Conservation (phyloP, 805 yeast genomes). For the Ogataea zsoltii region DNA sequence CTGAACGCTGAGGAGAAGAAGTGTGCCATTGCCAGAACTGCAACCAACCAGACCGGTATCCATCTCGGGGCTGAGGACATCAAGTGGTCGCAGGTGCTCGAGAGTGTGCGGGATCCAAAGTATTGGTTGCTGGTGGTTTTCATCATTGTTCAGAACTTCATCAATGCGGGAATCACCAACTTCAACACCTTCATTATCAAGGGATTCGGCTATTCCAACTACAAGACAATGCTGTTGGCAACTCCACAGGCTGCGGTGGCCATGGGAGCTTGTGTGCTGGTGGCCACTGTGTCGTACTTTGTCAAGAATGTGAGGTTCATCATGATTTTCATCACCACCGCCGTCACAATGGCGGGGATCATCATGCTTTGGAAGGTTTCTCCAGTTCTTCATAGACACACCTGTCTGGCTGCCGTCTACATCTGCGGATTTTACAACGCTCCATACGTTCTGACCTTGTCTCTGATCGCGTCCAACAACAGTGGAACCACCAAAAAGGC, state of each 20-base stretch:
- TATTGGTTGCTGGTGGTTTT: conserved; percentile 33
- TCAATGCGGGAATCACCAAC: conserved; percentile 58
- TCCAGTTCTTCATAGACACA: conserved; percentile 19
- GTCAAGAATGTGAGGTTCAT: conserved; percentile 25
- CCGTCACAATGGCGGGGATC: conserved; percentile 34
- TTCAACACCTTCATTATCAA: conserved; percentile 47
- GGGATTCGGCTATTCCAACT: conserved; percentile 37
- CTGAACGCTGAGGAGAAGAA: conserved; percentile 40
- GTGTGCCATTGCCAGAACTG: conserved; percentile 32
- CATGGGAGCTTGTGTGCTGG: conserved; percentile 33
- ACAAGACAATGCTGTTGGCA: conserved; percentile 36
- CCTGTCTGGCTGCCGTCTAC: conserved; percentile 27
- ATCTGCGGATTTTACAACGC: conserved; percentile 25
- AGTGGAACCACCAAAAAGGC: conserved; percentile 70
- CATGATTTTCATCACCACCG: conserved; percentile 27
- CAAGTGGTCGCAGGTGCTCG: conserved; percentile 31
- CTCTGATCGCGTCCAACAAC: conserved; percentile 39
- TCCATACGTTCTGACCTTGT: conserved; percentile 24
- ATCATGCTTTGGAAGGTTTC: conserved; percentile 27
- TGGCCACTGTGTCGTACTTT: conserved; percentile 22
- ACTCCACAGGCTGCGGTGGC: conserved; percentile 39
- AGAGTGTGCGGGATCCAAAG: conserved; percentile 38
- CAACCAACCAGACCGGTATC: conserved; percentile 39
- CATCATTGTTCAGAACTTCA: conserved; percentile 44
- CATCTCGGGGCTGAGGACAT: conserved; percentile 38